Evolutionary conservation across 345 rosid species (phyloP).

Genomic region (Euphorbia peplus): DNA sequence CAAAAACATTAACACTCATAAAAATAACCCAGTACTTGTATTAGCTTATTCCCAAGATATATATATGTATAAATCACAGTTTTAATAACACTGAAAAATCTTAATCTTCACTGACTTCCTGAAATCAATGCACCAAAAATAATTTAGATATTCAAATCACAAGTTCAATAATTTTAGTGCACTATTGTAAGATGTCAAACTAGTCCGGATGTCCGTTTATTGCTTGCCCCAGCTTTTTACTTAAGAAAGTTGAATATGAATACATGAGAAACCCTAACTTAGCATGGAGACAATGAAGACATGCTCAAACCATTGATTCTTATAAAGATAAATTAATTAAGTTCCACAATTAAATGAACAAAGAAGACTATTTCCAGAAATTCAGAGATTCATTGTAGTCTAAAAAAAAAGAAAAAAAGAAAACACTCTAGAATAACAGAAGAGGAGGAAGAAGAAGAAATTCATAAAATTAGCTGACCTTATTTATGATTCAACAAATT

Average conservation of each 20-base stretch:
- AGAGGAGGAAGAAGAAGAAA: constrained; percentile 1
- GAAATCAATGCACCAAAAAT: constrained; percentile 34
- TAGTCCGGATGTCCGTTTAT: no score
- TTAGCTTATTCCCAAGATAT: constrained; percentile 25
- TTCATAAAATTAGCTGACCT: constrained; percentile 28
- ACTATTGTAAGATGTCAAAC: no score
- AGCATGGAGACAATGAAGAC: not conserved
- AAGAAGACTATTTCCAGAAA: constrained; percentile 27
- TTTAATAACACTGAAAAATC: not conserved
- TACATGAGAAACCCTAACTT: constrained; percentile 16
- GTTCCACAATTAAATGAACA: constrained; percentile 26
- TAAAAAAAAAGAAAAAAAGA: constrained; percentile 9
- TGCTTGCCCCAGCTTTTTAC: no score
- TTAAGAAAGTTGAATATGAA: no score
- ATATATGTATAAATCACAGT: constrained; percentile 20
- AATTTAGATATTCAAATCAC: no score
- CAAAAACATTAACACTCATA: no score
- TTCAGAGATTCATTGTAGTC: constrained; percentile 5
- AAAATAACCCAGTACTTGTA: no score
- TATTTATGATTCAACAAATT: not conserved
- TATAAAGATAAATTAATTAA: constrained; percentile 6
- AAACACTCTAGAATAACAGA: constrained; percentile 11
- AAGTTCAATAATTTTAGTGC: no score
- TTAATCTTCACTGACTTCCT: constrained; percentile 4
- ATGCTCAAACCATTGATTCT: constrained; percentile 19